Base-by-base conservation (phyloP, 2,329 filamentous ascomycete species). In the Plectosphaerella sp. region DNA sequence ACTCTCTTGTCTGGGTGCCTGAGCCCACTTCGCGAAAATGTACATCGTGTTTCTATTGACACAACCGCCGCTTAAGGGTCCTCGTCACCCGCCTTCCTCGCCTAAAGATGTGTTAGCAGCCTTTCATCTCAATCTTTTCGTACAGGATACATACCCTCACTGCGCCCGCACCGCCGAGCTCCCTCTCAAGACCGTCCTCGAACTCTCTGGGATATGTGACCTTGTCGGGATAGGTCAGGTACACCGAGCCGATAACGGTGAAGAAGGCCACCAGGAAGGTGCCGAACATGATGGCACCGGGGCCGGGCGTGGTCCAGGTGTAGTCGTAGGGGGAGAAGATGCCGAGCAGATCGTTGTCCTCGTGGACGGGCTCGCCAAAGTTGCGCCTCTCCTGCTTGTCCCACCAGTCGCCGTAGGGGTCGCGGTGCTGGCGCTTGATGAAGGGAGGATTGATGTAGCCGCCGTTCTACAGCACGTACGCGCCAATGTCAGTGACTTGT, bases 381-480 rank as follows among this genome's bases (percentile, higher is more conserved):
- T 99, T 97, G 65, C 94, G 85, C 68, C 92, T 87, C 72, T 97
- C 94, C 75, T 99, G 94, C 72, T 91, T 88, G 74, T 99, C 93
- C 90, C 91, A 97, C 91, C 91, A 99, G 67, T 90, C 86, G 67
- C 73, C 93, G 69, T 97, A 83, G 36, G 95, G 94, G 71, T 97
- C 94, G 68, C 94, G 90, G 75, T 91, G 89, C 71, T 91, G 87
- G 62, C 93, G 88, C 80, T 96, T 97, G 72, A 93, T 76, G 51
- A 79, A 73, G 14, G 85, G 83, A 53, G 89, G 88, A 73, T 92
- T 91, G 66, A 89, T 80, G 71, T 91, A 94, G 70, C 87, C 88
- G 65, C 89, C 90, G 71, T 92, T 95, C 88, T 92, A n/a, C 47
- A 22, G 22, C 22, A 22, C 3, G 22, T 22, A 22, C 22, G 22